Conservation (phyloP, 306 rosid species). For the Acmispon strigosus region DNA sequence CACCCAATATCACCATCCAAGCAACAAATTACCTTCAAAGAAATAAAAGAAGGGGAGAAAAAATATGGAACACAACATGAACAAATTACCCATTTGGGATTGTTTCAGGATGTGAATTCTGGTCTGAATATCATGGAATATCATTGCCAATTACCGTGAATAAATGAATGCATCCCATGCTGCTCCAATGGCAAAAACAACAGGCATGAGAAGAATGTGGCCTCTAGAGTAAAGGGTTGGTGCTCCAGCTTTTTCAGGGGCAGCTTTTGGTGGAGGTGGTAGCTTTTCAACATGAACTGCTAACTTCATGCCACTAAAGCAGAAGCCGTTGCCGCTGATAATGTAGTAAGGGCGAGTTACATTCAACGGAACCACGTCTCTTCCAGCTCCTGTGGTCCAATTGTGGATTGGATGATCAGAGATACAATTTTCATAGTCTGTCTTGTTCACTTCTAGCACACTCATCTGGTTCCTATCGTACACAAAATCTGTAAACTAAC, state of each 20-base stretch:
- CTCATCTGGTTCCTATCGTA: slow-evolving; percentile 84
- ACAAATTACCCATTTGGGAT: slow-evolving; percentile 6
- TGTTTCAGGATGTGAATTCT: not conserved
- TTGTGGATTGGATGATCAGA: slow-evolving; percentile 68
- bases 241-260: slow-evolving; percentile 32
- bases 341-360: slow-evolving; percentile 69
- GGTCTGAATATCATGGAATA: not conserved
- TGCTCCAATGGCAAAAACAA: slow-evolving; percentile 54
- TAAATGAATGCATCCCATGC: slow-evolving; percentile 51
- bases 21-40: slow-evolving; percentile 5
- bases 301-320: slow-evolving; percentile 85
- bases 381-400: slow-evolving; percentile 89
- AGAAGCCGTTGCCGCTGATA: slow-evolving; percentile 82
- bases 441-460: slow-evolving; percentile 88
- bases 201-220: slow-evolving; percentile 41
- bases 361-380: slow-evolving; percentile 85
- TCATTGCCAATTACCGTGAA: slow-evolving; percentile 27
- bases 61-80: slow-evolving; percentile 4
- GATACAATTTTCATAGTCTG: slow-evolving; percentile 60
- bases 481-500: slow-evolving; percentile 55
- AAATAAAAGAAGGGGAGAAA: not conserved
- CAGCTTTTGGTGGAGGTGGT: slow-evolving; percentile 64
- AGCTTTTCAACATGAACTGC: slow-evolving; percentile 55
- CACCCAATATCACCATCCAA: slow-evolving; percentile 12
- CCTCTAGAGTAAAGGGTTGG: slow-evolving; percentile 18